Percentiles rank a stretch among this genome's conserved stretches.
Conservation (phyloP, 495 filamentous ascomycete genomes). For the Aspergillus wentii region DNA sequence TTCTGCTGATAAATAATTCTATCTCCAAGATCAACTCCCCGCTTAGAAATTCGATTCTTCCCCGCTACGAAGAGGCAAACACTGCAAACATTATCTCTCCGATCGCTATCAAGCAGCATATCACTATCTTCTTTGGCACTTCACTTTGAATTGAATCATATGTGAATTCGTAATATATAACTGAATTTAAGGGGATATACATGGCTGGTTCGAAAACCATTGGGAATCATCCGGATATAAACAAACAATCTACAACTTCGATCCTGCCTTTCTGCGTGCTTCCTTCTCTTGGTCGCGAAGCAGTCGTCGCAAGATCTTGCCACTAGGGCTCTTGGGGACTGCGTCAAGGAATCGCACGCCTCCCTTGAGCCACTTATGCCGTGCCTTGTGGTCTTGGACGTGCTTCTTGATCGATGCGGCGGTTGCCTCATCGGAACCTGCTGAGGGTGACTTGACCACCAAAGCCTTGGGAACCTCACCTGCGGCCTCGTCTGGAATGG, state of each 20-base stretch:
- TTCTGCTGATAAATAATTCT: slow-evolving; percentile 13
- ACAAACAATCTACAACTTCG: slow-evolving; percentile 42
- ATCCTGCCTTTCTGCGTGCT: slow-evolving; percentile 55
- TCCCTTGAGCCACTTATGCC: slow-evolving; percentile 86
- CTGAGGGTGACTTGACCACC: slow-evolving; percentile 66
- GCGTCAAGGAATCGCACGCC: slow-evolving; percentile 71
- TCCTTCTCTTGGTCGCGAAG: slow-evolving; percentile 78
- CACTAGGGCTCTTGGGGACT: slow-evolving; percentile 86
- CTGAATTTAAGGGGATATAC: too few relatives aligned
- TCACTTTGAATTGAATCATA: background rate
- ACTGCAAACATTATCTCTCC: slow-evolving; percentile 31
- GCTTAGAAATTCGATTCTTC: slow-evolving; percentile 41
- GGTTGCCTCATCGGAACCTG: slow-evolving; percentile 55
- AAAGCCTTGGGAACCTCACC: slow-evolving; percentile 88
- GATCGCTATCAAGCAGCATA: background rate
- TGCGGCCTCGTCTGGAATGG: slow-evolving; percentile 65
- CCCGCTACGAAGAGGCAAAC: slow-evolving; percentile 34
- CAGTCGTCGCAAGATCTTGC: slow-evolving; percentile 82
- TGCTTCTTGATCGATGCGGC: slow-evolving; percentile 64
- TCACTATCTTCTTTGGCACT: too few relatives aligned
- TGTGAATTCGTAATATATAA: background rate
- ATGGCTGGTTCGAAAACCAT: too few relatives aligned
- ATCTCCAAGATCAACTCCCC: slow-evolving; percentile 23
- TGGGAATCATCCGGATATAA: too few relatives aligned
- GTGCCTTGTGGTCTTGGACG: slow-evolving; percentile 77